Evolutionary conservation across 2,329 filamentous ascomycete species (phyloP), one percentile per base, ranked within the genome.

Genomic region (Sphaerulina vaccinii): DNA sequence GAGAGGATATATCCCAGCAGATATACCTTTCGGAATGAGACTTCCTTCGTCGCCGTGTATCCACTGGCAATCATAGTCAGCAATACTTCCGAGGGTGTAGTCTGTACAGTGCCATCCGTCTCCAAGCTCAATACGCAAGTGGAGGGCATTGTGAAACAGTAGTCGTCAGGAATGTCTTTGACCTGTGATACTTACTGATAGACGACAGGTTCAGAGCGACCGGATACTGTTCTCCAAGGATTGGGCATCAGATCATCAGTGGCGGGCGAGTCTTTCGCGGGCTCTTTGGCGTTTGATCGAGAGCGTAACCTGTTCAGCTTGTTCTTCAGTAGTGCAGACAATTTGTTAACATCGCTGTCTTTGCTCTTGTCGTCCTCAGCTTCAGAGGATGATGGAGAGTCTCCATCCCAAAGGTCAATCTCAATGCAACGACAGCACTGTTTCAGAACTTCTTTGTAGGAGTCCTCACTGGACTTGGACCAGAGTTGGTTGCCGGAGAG

Each of bases 331-430:
- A 63, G 46, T 13, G 60, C 62, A 7, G 56, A 48, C 23, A 68
- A 63, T 39, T 69, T 68, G 49, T 70, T 70, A 13, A 71, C 60
- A 11, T 63, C 60, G 33, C 49, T 50, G 9, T 66, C 24, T 66
- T 64, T 51, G 59, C 58, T 32, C 62, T 56, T 45, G 21, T 46
- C 52, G 18, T 46, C 49, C 41, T 63, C 61, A n/a, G 52, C 49
- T 58, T 67, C 57, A 58, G 72, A 70, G 16, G 69, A 73, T 7
- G 72, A 71, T 16, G 69, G 59, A n/a, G 59, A 65, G 37, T 80
- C 76, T 10, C 90, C 88, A 69, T 96, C 88, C 88, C 91, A 96
- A 2, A 96, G 90, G 65, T 96, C 92, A 49, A 96, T 93, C 69
- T 96, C 91, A 40, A 96, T 90, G 65, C 90, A 96, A 55, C 91